Conservation (phyloP, 371 early-diverging fungal species). For the Choanephora cucurbitarum region DNA sequence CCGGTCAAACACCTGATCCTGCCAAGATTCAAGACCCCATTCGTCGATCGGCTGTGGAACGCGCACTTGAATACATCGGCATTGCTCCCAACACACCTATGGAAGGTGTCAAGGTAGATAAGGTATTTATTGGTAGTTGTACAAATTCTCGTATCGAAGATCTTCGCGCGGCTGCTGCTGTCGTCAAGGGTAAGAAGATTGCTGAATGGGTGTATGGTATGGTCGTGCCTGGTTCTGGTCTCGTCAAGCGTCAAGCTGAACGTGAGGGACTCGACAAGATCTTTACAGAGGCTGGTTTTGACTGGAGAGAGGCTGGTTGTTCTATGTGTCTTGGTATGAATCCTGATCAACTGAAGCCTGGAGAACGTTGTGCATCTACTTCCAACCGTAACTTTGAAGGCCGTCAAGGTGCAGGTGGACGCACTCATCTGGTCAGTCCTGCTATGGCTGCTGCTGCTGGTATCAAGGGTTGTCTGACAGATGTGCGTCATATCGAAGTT, state of each 20-base stretch:
- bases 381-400: slow-evolving; percentile 78
- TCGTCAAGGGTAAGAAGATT: slow-evolving; percentile 61
- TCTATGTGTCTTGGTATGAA: slow-evolving; percentile 80
- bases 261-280: slow-evolving; percentile 68
- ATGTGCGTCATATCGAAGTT: slow-evolving; percentile 41
- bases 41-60: slow-evolving; percentile 53
- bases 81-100: slow-evolving; percentile 64
- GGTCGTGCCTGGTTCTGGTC: slow-evolving; percentile 74
- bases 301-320: slow-evolving; percentile 76
- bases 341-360: slow-evolving; percentile 68
- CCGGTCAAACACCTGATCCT: slow-evolving; percentile 63
- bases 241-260: slow-evolving; percentile 70
- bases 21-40: slow-evolving; percentile 39
- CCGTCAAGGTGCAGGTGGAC: slow-evolving; percentile 67
- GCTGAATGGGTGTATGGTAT: slow-evolving; percentile 69
- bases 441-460: slow-evolving; percentile 58
- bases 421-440: slow-evolving; percentile 58
- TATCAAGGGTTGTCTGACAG: slow-evolving; percentile 48
- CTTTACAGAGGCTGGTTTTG: slow-evolving; percentile 70
- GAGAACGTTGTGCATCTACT: slow-evolving; percentile 71
- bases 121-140: slow-evolving; percentile 73
- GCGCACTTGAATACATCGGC: slow-evolving; percentile 67
- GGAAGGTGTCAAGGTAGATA: slow-evolving; percentile 61
- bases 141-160: slow-evolving; percentile 80
- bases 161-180: slow-evolving; percentile 64